phyloP scores from a whole-genome alignment of 2,329 filamentous ascomycete genomes.

The Pezizomycotina sp. region DNA sequence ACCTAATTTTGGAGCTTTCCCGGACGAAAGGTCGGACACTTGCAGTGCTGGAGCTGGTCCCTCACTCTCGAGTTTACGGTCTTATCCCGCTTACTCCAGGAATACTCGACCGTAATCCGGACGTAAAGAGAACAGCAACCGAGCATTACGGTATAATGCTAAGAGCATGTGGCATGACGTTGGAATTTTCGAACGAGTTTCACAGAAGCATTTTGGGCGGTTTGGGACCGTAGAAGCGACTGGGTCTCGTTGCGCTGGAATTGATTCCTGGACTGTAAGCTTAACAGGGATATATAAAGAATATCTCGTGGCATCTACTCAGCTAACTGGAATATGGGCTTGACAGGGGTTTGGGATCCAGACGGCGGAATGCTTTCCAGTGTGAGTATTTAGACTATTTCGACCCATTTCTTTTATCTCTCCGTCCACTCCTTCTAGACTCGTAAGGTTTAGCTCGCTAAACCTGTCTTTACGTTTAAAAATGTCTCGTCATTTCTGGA shows the following conservation, averaged over 20 bases:
- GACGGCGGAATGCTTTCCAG: conserved; percentile 13
- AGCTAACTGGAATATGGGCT: too few species aligned
- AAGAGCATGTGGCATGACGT: conserved; percentile 15
- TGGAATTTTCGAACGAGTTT: conserved; percentile 68
- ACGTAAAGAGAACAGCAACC: conserved; percentile 6
- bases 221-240: conserved; percentile 81
- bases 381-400: too few species aligned
- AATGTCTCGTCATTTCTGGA: background rate
- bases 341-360: conserved; percentile 68
- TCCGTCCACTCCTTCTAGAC: conserved; percentile 22
- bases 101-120: conserved; percentile 29
- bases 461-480: conserved; percentile 13
- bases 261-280: too few species aligned
- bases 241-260: conserved; percentile 75
- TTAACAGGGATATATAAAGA: too few species aligned
- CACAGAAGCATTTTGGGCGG: conserved; percentile 91
- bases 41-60: conserved; percentile 96
- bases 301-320: too few species aligned
- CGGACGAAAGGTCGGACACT: conserved; percentile 72
- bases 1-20: conserved; percentile 10
- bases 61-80: conserved; percentile 86
- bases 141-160: background rate
- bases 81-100: conserved; percentile 71
- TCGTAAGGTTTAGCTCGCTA: conserved; percentile 3
- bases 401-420: background rate